Evolutionary conservation across 108 stramenopile genomes (phyloP), one percentile per base, ranked within the genome.

Genomic region (Pseudonitzschia pungens): DNA sequence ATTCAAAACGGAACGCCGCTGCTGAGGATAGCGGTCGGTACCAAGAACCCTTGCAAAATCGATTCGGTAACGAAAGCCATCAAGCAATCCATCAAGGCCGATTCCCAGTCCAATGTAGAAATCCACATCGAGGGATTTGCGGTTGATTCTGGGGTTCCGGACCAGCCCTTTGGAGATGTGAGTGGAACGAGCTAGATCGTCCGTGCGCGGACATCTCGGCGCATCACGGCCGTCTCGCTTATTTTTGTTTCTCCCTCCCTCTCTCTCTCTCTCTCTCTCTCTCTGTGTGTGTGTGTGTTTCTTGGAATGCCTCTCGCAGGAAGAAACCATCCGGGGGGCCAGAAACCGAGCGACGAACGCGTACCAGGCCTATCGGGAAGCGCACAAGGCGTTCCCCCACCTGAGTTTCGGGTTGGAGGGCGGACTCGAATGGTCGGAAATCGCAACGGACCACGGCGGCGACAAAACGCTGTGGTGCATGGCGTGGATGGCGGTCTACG

Each of bases 401-500:
- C 89, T 92, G 71, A 83, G 86, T 27, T 77, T 96, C 22, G 97
- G 96, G 27, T 67, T 98, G 69, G 97, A 98, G 76, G 97, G 97
- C n/a, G 97, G 97, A 32, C 76, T 96, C 28, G 90, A 94, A 68
- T 86, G 78, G 80, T 53, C 75, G 7, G 32, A 57, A 26, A n/a
- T 44, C n/a, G 72, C 69, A 33, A 57, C 51, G 36, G 52, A 62
- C n/a, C 59, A 54, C 71, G 22, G 63, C 14, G 65, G 72, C 15
- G 29, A 72, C 0, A 50, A 73, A 20, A 79, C 80, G 16, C 68
- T 97, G 45, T 88, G 79, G 81, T 96, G 95, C 75, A 95, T 94
- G 88, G 97, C 97, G 28, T 98, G 92, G 91, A 95, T 97, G 87
- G 92, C 91, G 0, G 58, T 96, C n/a, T 80, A 89, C 45, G 92